A percentile compares a stretch with the other conserved stretches of the same genome.
Evolutionary conservation across 352 stramenopile genomes (phyloP).

Genomic region (Globisporangium apiculatum): DNA sequence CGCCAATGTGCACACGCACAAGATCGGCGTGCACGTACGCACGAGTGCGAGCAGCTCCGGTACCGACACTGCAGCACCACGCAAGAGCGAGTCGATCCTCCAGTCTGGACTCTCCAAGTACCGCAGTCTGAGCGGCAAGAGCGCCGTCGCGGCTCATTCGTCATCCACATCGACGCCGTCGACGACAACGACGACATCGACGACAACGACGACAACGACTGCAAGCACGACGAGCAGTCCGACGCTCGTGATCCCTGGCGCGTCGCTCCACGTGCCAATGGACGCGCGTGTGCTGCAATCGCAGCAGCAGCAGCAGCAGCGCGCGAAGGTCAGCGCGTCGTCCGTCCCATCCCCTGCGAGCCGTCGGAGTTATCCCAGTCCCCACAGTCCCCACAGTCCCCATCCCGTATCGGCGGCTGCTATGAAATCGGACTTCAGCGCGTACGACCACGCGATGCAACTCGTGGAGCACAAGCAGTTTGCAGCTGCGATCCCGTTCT

Average conservation of each 20-base stretch:
- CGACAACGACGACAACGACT: background rate
- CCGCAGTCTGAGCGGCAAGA: conserved; percentile 27
- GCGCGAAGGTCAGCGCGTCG: background rate
- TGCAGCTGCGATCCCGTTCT: conserved; percentile 42
- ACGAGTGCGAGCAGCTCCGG: background rate
- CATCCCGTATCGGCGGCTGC: background rate
- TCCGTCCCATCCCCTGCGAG: background rate
- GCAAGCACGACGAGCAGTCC: conserved; percentile 6
- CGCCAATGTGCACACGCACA: background rate
- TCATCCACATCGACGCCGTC: background rate
- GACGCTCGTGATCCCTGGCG: conserved; percentile 7
- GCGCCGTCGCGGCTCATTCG: too few species aligned
- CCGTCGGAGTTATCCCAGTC: background rate
- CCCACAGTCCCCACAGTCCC: too few species aligned
- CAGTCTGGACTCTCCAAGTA: conserved; percentile 65
- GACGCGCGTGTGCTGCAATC: conserved; percentile 1
- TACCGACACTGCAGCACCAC: background rate
- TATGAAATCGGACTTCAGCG: conserved; percentile 7
- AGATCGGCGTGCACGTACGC: conserved; percentile 6
- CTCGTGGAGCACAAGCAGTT: conserved; percentile 58
- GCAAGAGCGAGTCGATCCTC: conserved; percentile 26
- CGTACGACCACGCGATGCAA: conserved; percentile 27
- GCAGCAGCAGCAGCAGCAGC: too few species aligned
- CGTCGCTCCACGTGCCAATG: conserved; percentile 7
- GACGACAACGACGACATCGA: background rate